Evolutionary conservation across 2,329 filamentous ascomycete species (phyloP).

Genomic region (Seiridium unicorne): DNA sequence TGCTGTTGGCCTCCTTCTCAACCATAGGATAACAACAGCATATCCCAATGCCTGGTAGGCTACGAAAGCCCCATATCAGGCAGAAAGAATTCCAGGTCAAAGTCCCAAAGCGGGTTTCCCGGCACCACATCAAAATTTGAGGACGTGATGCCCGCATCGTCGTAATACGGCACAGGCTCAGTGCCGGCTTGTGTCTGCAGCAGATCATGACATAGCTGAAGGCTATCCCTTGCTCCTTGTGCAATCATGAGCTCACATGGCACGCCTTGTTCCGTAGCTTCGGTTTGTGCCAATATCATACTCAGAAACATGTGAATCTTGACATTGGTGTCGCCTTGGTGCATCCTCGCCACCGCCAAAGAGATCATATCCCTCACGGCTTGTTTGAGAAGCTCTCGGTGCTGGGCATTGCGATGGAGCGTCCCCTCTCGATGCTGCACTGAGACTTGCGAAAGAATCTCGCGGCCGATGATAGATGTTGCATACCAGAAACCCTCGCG

Average conservation of each 20-base stretch:
- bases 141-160: constrained; percentile 16
- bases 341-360: constrained; percentile 30
- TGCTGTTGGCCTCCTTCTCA: no score
- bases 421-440: constrained; percentile 23
- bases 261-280: constrained; percentile 28
- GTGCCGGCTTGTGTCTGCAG: constrained; percentile 17
- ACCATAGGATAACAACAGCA: no score
- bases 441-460: constrained; percentile 33
- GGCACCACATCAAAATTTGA: constrained; percentile 11
- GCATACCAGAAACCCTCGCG: constrained; percentile 31
- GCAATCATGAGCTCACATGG: constrained; percentile 25
- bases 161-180: constrained; percentile 9
- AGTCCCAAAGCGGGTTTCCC: constrained; percentile 19
- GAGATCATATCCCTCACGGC: constrained; percentile 24
- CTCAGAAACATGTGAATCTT: constrained; percentile 47
- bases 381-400: constrained; percentile 30
- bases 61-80: no score
- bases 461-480: constrained; percentile 28
- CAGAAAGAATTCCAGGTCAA: constrained; percentile 26
- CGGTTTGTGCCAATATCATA: constrained; percentile 37
- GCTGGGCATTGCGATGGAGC: constrained; percentile 16
- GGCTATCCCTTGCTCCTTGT: constrained; percentile 28
- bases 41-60: no score
- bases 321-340: constrained; percentile 50
- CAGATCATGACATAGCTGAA: constrained; percentile 28